Evolutionary conservation across 805 yeast genomes (phyloP).

Genomic region (Suhomyces sp.): DNA sequence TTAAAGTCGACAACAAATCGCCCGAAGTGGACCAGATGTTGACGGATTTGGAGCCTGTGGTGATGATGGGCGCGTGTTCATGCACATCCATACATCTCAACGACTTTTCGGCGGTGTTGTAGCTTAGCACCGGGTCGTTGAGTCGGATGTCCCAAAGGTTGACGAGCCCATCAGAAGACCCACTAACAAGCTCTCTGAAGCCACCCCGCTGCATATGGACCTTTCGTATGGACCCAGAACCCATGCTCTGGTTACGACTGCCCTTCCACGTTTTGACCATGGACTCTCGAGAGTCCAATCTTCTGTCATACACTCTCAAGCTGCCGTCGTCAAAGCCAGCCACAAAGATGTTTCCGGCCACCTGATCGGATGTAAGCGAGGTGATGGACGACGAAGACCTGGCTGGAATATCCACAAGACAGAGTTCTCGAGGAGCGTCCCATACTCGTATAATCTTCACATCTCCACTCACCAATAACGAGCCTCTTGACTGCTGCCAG

Average conservation of each 20-base stretch:
- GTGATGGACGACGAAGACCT: conserved; percentile 87
- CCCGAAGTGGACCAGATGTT: conserved; percentile 88
- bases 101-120: conserved; percentile 48
- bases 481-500: conserved; percentile 96
- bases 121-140: conserved; percentile 66
- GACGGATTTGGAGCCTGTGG: conserved; percentile 78
- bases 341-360: conserved; percentile 84
- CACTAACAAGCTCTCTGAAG: conserved; percentile 81
- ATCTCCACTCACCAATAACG: conserved; percentile 90
- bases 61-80: conserved; percentile 94
- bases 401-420: conserved; percentile 85
- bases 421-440: conserved; percentile 94
- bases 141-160: conserved; percentile 88
- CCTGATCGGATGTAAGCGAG: conserved; percentile 89
- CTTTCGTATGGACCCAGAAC: conserved; percentile 60
- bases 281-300: conserved; percentile 79
- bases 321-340: conserved; percentile 94
- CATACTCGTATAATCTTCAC: conserved; percentile 86
- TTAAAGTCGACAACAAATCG: conserved; percentile 60
- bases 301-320: conserved; percentile 83
- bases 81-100: conserved; percentile 75
- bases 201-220: conserved; percentile 98
- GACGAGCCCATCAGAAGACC: conserved; percentile 76
- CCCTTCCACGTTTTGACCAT: conserved; percentile 79
- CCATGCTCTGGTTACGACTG: conserved; percentile 17